Evolutionary conservation across 352 stramenopile species (phyloP), one percentile per base, ranked within the genome.

Genomic region (Pythium pyrilobum): DNA sequence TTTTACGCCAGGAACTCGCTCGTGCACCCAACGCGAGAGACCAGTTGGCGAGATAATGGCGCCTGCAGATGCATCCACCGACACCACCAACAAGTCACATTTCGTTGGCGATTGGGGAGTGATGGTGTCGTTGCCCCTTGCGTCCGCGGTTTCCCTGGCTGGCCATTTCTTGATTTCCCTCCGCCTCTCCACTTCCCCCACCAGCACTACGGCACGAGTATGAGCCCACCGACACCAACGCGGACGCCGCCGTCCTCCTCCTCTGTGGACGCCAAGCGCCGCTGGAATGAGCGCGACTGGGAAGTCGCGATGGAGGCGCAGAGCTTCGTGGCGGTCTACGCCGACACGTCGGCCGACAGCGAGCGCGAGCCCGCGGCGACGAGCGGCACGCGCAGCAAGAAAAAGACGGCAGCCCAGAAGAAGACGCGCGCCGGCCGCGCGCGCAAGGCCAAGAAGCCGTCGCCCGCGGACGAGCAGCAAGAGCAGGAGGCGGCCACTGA

Each of bases 211-310:
- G n/a, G n/a, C n/a, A 25, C 36, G 36, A 23, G 36, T 6, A 42
- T 11, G 28, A 28, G 38, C 38, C 16, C 7, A 10, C 24, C 27
- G 24, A 31, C 6, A 24, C 40, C 0, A 31, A 25, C 27, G 38
- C 11, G 15, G 20, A 28, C 18, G n/a, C 7, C 38, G 38, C 38
- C 6, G n/a, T 34, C 28, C 32, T 41, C 43, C 18, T 49, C 42
- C 28, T 16, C 15, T 49, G 28, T 18, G 2, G 8, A 31, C 12
- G 23, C 18, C 38, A 86, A 86, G 66, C 77, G 77, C 48, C 83
- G 82, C 57, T 89, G 77, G 77, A 62, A 55, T 15, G 73, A 89
- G 36, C 46, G 61, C 24, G 75, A 86, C 62, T 89, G 77, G 77
- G 77, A 87, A 28, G 55, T 89, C 38, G 73, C 48, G 3, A 63